Evolutionary conservation across 23 red algal genomes (phyloP), one percentile per base, ranked within the genome.

Genomic region (Gracilaria caudata): DNA sequence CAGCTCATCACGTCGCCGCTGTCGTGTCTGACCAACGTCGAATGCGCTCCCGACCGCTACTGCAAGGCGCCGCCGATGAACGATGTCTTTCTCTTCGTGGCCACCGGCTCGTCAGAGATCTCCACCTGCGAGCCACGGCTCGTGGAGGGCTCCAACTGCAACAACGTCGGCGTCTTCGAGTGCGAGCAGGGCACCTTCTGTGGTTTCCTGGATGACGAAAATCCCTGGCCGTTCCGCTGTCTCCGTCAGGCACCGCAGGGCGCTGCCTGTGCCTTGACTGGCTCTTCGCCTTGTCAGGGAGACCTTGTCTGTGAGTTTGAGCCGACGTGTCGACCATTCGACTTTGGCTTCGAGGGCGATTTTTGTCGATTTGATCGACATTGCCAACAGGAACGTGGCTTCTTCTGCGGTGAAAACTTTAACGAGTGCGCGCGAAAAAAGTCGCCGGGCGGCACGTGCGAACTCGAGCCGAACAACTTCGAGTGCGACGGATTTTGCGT

Each of bases 1-100:
- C 64, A 68, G 10, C 64, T 68, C 64, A 78, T 78, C 73, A 78
- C 73, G 10, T 78, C 73, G 7, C 38, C 73, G 73, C 73, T 32
- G n/a, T 53, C 73, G 2, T 78, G 73, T 40, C 49, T 78, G 21
- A 6, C 12, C 44, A 39, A 78, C 28, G 34, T 51, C n/a, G 73
- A 78, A 40, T 78, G 73, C 40, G 21, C 73, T 16, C 44, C 39
- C 7, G 41, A 49, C 13, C 73, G n/a, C 4, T 78, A 78, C 49
- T 78, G 73, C 73, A 57, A n/a, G 11, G 38, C 41, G 32, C 41
- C 73, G 73, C 12, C 64, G 5, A n/a, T 35, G 7, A 7, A 7
- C 29, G 2, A 68, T 39, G 32, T 68, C 29, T 37, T 68, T 16
- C 43, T 43, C 2, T n/a, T n/a, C n/a, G n/a, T n/a, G n/a, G 11